Evolutionary conservation across 768 basidiomycete genomes (phyloP).

Genomic region (Phanerochaete sordida): DNA sequence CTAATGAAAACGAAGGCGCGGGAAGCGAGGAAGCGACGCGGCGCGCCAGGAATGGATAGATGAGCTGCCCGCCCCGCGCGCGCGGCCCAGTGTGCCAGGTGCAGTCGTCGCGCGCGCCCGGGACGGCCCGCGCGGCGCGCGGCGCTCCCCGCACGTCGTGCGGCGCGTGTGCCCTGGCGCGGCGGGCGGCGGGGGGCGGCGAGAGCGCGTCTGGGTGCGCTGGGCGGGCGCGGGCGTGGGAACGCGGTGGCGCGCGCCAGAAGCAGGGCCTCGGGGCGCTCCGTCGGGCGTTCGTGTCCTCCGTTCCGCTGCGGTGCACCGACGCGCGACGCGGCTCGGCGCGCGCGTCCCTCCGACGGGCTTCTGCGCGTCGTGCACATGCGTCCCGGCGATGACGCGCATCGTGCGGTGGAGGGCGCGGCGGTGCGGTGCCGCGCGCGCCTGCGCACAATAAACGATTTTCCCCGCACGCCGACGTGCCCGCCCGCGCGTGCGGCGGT

Average conservation of each 20-base stretch:
- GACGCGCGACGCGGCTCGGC: constrained; percentile 1
- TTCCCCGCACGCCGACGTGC: too few species aligned
- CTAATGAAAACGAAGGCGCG: neutral
- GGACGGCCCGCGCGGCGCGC: neutral
- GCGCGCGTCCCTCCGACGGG: neutral
- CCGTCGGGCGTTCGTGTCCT: constrained; percentile 2
- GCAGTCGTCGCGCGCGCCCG: constrained; percentile 1
- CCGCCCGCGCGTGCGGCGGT: neutral
- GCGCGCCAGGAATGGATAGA: neutral
- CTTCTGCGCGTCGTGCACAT: neutral
- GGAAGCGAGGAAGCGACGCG: neutral
- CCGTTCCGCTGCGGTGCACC: constrained; percentile 7
- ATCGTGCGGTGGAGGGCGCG: neutral
- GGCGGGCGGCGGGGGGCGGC: too few species aligned
- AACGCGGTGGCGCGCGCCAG: neutral
- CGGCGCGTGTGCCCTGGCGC: too few species aligned
- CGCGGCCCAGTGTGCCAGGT: neutral
- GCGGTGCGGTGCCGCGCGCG: neutral
- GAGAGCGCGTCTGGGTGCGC: too few species aligned
- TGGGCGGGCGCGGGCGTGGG: neutral
- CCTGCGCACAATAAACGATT: neutral
- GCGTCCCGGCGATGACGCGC: neutral
- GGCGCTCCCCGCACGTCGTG: neutral
- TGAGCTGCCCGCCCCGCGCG: neutral
- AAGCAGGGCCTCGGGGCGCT: neutral